A percentile compares a stretch with the other conserved stretches of the same genome.
Evolutionary conservation across 129 eudicot species (phyloP).

Genomic region (Ambrosia trifida): DNA sequence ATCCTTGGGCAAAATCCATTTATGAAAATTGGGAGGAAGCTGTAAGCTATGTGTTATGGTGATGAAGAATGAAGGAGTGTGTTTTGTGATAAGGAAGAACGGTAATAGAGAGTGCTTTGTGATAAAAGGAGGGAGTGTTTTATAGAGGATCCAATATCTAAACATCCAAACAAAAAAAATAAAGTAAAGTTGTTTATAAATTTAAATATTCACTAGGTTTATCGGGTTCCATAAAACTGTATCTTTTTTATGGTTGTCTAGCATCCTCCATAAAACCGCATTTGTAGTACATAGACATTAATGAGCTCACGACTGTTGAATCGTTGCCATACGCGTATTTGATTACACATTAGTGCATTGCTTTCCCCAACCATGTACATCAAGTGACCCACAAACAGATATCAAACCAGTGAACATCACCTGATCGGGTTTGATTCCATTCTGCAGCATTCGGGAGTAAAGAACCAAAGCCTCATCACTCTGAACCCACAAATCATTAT

Average conservation of each 20-base stretch:
- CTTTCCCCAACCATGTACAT: constrained; percentile 50
- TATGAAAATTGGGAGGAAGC: no score
- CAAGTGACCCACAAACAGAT: constrained; percentile 56
- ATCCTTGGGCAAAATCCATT: no score
- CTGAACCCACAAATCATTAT: constrained; percentile 60
- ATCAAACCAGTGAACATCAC: constrained; percentile 48
- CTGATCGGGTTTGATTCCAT: constrained; percentile 56
- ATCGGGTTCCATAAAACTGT: constrained; percentile 44
- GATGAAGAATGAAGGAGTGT: no score
- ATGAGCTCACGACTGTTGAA: constrained; percentile 48
- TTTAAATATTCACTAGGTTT: no score
- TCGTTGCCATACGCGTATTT: constrained; percentile 45
- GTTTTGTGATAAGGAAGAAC: no score
- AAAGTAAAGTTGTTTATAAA: no score
- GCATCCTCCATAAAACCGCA: constrained; percentile 64
- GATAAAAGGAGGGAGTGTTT: no score
- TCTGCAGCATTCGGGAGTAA: constrained; percentile 52
- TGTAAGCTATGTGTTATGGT: no score
- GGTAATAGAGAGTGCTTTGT: no score
- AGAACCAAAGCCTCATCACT: constrained; percentile 49
- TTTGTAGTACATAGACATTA: constrained; percentile 78
- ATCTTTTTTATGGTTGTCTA: constrained; percentile 29
- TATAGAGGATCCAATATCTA: no score
- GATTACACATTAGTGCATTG: constrained; percentile 48
- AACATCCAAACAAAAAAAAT: no score